phyloP scores from a whole-genome alignment of 1,284 basidiomycete species.

The Trichosporon ovoides region DNA sequence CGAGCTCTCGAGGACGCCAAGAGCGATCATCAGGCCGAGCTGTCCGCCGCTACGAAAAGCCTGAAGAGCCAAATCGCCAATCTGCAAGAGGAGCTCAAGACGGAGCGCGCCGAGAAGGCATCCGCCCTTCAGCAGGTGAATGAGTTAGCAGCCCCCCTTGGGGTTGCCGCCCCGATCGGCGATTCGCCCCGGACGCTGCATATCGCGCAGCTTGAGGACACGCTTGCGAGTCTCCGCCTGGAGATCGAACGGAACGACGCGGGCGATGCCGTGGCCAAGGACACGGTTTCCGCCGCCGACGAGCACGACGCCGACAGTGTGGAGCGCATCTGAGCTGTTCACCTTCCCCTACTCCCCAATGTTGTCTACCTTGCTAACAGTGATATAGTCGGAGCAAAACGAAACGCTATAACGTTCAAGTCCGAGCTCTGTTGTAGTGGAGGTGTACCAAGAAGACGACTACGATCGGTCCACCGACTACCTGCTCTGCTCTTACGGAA shows the following conservation, averaged over 20 bases:
- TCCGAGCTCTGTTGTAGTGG: no score
- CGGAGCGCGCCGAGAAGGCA: conserved; percentile 11
- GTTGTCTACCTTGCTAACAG: no score
- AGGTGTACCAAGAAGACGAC: no score
- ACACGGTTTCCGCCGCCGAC: neutral
- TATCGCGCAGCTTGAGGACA: conserved; percentile 12
- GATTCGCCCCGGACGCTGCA: conserved; percentile 12
- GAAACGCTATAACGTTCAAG: no score
- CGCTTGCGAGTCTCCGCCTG: conserved; percentile 9
- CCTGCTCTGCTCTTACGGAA: no score
- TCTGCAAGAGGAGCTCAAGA: conserved; percentile 53
- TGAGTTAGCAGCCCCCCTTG: neutral
- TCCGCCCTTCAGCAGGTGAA: conserved; percentile 6
- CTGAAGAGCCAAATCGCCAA: conserved; percentile 42
- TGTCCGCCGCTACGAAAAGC: neutral
- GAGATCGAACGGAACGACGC: conserved; percentile 11
- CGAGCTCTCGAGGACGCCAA: conserved; percentile 18
- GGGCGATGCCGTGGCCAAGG: neutral
- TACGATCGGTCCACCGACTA: no score
- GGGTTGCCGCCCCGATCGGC: neutral
- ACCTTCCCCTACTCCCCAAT: no score
- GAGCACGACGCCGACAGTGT: neutral
- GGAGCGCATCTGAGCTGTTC: neutral
- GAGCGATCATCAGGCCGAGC: conserved; percentile 6
- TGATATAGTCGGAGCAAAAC: no score